Conservation (phyloP, 2,329 filamentous ascomycete species). For the Botrytis tulipae region DNA sequence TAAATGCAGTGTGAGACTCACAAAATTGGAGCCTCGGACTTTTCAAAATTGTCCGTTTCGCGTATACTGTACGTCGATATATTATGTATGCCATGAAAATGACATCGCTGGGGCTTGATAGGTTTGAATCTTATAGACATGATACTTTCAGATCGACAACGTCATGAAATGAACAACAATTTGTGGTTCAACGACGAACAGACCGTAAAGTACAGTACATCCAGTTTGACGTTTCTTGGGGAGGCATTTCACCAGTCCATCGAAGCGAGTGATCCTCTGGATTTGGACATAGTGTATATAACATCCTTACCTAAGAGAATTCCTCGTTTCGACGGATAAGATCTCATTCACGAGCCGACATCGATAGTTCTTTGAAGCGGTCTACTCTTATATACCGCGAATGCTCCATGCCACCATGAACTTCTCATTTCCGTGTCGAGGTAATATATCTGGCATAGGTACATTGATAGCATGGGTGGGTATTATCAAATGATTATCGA, state of each 20-base stretch:
- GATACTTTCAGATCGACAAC: not conserved
- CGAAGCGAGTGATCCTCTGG: not conserved
- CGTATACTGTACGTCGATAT: not conserved
- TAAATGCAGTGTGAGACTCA: not conserved
- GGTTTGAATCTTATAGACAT: not conserved
- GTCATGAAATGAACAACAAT: not conserved
- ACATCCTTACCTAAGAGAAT: not conserved
- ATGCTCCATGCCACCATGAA: not conserved
- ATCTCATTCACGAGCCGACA: not conserved
- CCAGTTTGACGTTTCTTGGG: not conserved
- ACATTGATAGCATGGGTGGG: not conserved
- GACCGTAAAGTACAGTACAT: not conserved
- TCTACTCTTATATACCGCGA: not conserved
- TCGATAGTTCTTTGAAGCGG: not conserved
- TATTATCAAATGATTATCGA: not conserved
- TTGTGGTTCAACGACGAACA: not conserved
- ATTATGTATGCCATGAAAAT: not conserved
- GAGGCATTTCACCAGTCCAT: not conserved
- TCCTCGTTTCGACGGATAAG: not conserved
- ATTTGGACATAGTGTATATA: not conserved
- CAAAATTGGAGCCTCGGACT: not conserved
- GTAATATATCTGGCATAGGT: not conserved
- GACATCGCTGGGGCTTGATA: not conserved
- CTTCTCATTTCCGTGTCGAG: not conserved
- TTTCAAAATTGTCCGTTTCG: not conserved